Percentiles rank a stretch among this genome's conserved stretches.
These are phyloP conservation scores for Metrosideros polymorpha DNA, from an alignment of 441 rosid species.

Conservation along the genomic window DNA sequence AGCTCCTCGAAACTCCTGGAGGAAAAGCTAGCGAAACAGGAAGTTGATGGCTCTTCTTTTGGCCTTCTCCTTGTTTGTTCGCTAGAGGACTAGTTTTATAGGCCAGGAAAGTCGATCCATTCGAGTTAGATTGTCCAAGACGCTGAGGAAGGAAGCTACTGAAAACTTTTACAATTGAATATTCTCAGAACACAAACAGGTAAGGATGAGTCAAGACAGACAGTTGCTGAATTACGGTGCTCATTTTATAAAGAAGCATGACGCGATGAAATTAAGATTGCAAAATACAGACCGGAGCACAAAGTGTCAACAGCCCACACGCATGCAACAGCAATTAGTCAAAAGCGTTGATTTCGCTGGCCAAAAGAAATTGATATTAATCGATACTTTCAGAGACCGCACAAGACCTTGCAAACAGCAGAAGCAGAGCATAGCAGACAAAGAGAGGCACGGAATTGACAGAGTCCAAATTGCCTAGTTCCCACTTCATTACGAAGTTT, in stretches of 20 bases:
- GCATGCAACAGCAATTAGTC: neutral
- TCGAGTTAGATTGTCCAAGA: neutral
- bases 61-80: neutral
- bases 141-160: neutral
- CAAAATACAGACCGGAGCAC: neutral
- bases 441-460: neutral
- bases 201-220: neutral
- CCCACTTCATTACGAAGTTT: neutral
- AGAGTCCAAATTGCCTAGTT: neutral
- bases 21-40: neutral
- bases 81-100: neutral
- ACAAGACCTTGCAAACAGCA: neutral
- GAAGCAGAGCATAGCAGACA: neutral
- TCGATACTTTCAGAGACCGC: neutral
- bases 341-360: neutral
- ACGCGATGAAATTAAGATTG: neutral
- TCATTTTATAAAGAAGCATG: neutral
- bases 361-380: neutral
- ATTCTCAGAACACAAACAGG: neutral
- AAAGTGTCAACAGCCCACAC: neutral
- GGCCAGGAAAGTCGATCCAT: neutral
- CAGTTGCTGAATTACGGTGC: neutral
- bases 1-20: slow-evolving; percentile 14
- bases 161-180: neutral
- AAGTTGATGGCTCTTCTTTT: neutral